Conservation (phyloP, 75 land plant genomes). For the Selaginella tamariscina region DNA sequence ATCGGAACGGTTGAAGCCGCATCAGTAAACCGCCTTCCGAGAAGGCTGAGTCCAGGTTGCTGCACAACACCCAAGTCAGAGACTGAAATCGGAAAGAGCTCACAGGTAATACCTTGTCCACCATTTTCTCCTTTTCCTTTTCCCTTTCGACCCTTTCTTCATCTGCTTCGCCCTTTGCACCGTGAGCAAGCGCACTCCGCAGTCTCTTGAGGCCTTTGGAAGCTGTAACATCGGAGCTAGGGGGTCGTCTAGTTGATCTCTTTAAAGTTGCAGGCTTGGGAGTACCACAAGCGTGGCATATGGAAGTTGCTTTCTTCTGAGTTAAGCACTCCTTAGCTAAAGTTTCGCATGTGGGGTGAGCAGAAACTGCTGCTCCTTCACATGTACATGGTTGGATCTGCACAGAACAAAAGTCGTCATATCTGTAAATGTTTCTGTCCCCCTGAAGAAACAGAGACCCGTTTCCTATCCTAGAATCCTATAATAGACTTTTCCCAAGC, state of each 20-base stretch:
- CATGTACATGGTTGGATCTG: constrained; percentile 26
- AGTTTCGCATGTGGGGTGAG: constrained; percentile 21
- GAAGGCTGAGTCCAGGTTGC: constrained; percentile 17
- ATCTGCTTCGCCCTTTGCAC: neutral
- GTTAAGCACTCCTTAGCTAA: constrained; percentile 5
- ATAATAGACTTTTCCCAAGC: no score
- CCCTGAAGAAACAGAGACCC: neutral
- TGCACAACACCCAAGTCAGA: constrained; percentile 10
- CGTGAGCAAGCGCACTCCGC: neutral
- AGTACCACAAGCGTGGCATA: constrained; percentile 13
- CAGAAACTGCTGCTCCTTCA: constrained; percentile 20
- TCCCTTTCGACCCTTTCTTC: neutral
- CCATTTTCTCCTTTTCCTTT: neutral
- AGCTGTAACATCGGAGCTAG: neutral
- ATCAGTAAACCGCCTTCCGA: constrained; percentile 30
- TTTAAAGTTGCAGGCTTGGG: neutral
- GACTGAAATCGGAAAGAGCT: neutral
- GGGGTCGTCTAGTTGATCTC: neutral
- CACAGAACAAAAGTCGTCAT: constrained; percentile 3
- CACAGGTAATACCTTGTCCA: neutral
- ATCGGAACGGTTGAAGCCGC: constrained; percentile 34
- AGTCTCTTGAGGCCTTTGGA: neutral
- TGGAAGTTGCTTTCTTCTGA: constrained; percentile 1
- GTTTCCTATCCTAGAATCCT: no score
- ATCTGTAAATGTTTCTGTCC: neutral